phyloP scores from a whole-genome alignment of 1,284 basidiomycete genomes.

The Malassezia furfur region DNA sequence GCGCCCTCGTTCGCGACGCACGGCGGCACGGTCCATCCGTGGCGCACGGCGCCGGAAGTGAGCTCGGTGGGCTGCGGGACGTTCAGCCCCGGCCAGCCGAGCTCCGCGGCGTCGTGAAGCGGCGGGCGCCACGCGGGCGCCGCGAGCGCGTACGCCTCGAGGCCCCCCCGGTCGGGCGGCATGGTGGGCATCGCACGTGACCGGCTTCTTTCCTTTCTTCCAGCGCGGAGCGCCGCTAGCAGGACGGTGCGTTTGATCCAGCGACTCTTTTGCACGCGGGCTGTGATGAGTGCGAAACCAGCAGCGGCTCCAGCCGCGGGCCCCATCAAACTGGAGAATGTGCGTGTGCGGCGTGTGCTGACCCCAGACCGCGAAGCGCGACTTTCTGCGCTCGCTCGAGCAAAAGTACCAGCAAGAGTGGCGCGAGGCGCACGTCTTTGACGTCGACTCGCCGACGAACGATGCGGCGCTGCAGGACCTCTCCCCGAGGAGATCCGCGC shows the following conservation, averaged over 20 bases:
- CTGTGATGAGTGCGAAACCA: constrained; percentile 27
- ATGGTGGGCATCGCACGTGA: neutral
- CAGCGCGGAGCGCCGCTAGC: neutral
- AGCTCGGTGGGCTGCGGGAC: constrained; percentile 72
- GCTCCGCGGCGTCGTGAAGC: constrained; percentile 19
- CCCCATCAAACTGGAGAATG: constrained; percentile 48
- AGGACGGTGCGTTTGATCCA: neutral
- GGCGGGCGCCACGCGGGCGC: constrained; percentile 36
- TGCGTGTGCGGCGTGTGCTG: neutral
- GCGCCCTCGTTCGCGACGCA: constrained; percentile 51
- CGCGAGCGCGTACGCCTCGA: constrained; percentile 23
- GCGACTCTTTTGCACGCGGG: neutral
- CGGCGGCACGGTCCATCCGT: constrained; percentile 59
- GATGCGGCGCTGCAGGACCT: constrained; percentile 29
- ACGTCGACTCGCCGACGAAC: constrained; percentile 64
- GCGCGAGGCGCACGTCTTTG: constrained; percentile 59
- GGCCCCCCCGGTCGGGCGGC: neutral
- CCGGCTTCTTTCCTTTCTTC: constrained; percentile 2
- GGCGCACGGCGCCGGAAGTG: constrained; percentile 65
- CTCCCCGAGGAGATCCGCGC: constrained; percentile 49
- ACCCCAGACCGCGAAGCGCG: constrained; percentile 68
- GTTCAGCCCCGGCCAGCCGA: constrained; percentile 60
- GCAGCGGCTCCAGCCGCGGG: constrained; percentile 21
- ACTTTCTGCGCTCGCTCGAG: constrained; percentile 72
- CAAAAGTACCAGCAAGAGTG: constrained; percentile 72